Conservation (phyloP, 257 asterid species). For the Penstemon newberryi region DNA sequence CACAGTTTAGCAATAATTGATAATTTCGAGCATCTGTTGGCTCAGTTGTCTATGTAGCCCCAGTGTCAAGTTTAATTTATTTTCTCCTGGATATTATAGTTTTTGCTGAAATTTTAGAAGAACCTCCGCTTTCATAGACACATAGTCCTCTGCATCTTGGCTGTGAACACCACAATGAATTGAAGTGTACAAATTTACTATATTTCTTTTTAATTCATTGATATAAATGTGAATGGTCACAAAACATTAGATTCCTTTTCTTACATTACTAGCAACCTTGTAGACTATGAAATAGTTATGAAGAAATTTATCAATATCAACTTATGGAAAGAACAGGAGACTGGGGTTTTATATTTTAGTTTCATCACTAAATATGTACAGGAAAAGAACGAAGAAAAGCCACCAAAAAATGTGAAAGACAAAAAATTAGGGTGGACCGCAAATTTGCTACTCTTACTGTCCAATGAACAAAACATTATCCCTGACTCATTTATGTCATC, state of each 20-base stretch:
- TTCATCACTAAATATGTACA: not conserved
- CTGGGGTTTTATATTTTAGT: not conserved
- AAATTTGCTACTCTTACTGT: constrained; percentile 1
- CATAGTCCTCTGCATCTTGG: not conserved
- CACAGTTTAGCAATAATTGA: constrained; percentile 8
- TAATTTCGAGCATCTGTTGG: not conserved
- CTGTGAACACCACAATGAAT: not conserved
- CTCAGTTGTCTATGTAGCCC: not conserved
- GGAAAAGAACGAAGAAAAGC: not conserved
- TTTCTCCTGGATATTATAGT: not conserved
- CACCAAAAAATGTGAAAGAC: not conserved
- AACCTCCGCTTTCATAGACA: not conserved
- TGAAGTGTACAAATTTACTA: too few species aligned
- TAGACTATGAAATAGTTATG: constrained; percentile 1
- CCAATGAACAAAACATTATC: not conserved
- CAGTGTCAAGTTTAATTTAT: not conserved
- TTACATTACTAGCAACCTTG: not conserved
- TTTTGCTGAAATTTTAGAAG: not conserved
- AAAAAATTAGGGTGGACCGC: not conserved
- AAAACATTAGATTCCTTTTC: not conserved
- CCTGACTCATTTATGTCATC: not conserved
- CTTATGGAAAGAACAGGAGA: not conserved
- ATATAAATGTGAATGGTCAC: not conserved
- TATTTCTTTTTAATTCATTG: too few species aligned
- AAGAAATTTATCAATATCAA: not conserved